Base-by-base conservation (phyloP, 352 stramenopile genomes). In the Sclerospora graminicola region DNA sequence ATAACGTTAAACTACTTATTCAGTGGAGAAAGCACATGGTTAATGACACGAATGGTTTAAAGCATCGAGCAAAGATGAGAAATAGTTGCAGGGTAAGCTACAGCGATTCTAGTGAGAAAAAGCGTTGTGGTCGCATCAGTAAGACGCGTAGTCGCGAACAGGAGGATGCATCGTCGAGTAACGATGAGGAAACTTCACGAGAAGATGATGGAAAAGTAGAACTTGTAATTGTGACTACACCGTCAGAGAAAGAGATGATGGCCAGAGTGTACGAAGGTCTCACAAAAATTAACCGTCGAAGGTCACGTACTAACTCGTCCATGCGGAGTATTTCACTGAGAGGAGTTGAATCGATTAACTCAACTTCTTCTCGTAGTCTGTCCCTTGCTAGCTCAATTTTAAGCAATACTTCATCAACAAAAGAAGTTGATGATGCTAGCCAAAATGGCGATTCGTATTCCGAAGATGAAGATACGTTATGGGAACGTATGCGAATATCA, bases 1-100 rank as follows among this genome's bases (percentile, higher is more conserved):
- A 84, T 48, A 81, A 63, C 40, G 81, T 88, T 44, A 76, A 80
- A 24, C 41, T 88, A 31, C 57, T 88, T 6, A 85, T 88, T 14
- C 68, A 88, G 43, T 88, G 76, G 76, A 68, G 41, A 26, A 81
- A 75, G 21, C 60, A 67, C 28, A 64, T 71, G 36, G 19, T 34
- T 18, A 49, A 54, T 43, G 47, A 40, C 16, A 19, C 29, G 2
- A 50, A 38, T 32, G 40, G 7, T 19, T 34, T 40, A 27, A 41
- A 36, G 14, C 49, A 42, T 30, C 45, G 45, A 29, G 15, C 18
- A 33, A 62, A 35, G 31, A 66, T 37, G 45, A 50, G 43, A 24
- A 52, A 51, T 48, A 55, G 19, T 19, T 53, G 40, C 48, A 53
- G 38, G n/a, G n/a, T 39, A 27, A 63, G 39, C 28, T 43, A 33